Evolutionary conservation across 2,329 filamentous ascomycete genomes (phyloP), one percentile per base, ranked within the genome.

Genomic region (Eurotiales sp.): DNA sequence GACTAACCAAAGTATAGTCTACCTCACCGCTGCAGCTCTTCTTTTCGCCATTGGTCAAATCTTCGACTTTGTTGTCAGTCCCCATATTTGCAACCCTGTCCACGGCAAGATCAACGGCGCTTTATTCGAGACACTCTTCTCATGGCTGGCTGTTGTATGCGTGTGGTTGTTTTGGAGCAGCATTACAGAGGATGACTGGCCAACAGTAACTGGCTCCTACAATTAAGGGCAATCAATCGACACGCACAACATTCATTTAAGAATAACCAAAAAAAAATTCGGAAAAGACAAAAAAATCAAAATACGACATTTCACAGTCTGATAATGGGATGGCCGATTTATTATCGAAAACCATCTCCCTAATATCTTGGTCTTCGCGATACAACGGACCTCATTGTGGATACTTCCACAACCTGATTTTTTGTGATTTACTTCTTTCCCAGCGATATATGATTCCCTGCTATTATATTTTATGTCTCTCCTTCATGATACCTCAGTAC

Each of bases 111-210:
- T 99, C 64, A 92, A 99, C 65, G 93, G 93, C 45, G 84, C 92
- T 5, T 73, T 99, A 1, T 99, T 99, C 69, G 83, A 96, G 70
- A 95, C 91, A 0, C 75, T 97, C 6, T 97, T 99, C 74, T 97
- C 91, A 0, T 77, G 96, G 1, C 74, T 92, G 11, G 80, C 91
- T 0, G 90, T 99, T 4, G 78, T 89, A 15, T 83, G 83, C 72
- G 74, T 96, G 58, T 99, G 93, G 91, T 71, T 88, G 52, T 99
- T 99, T 77, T 99, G 93, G 93, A 95, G 90, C 42, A 96, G 90
- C 74, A 99, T 99, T 63, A 99, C 93, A 14, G 93, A 99, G 72
- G 93, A 99, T 64, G 92, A 96, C 75, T 99, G 93, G 93, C 90
- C 91, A 2, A 77, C 81, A 69, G 76, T 78, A 15, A 55, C 63